Conservation (phyloP, 371 early-diverging fungal species). For the Rhizopus delemar region DNA sequence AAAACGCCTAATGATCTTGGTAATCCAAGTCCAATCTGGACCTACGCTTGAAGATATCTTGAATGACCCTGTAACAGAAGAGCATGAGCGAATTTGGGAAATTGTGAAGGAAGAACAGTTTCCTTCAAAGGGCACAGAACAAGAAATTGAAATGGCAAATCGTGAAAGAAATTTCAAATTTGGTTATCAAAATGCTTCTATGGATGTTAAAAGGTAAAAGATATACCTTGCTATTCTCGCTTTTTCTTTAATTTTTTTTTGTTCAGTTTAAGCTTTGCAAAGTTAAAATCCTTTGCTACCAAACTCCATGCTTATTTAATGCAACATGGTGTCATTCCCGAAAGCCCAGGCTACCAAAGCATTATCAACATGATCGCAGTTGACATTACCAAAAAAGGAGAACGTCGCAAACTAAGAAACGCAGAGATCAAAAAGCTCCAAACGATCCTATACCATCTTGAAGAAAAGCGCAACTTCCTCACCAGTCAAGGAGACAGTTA, state of each 20-base stretch:
- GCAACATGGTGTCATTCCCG: constrained; percentile 35
- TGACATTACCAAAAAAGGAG: constrained; percentile 92
- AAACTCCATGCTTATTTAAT: constrained; percentile 40
- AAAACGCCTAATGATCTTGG: constrained; percentile 84
- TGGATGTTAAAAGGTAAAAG: constrained; percentile 31
- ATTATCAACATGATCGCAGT: constrained; percentile 90
- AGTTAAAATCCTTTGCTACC: constrained; percentile 42
- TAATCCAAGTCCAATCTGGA: constrained; percentile 86
- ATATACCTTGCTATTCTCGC: not conserved
- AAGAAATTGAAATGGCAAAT: constrained; percentile 28
- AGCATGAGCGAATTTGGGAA: constrained; percentile 76
- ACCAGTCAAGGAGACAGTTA: constrained; percentile 85
- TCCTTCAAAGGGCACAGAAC: constrained; percentile 26
- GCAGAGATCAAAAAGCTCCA: constrained; percentile 75
- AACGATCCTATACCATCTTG: constrained; percentile 78
- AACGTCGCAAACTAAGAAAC: constrained; percentile 77
- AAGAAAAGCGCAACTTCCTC: constrained; percentile 81
- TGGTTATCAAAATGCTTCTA: constrained; percentile 28
- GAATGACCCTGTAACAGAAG: constrained; percentile 68
- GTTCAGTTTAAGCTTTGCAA: constrained; percentile 38
- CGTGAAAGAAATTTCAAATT: constrained; percentile 33
- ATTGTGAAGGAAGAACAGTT: constrained; percentile 57
- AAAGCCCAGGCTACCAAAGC: constrained; percentile 70
- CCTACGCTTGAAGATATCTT: constrained; percentile 81
- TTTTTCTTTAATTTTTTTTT: not conserved